These are phyloP conservation scores for Cucumis melo DNA, from an alignment of 306 rosid genomes.

Conservation along the genomic window DNA sequence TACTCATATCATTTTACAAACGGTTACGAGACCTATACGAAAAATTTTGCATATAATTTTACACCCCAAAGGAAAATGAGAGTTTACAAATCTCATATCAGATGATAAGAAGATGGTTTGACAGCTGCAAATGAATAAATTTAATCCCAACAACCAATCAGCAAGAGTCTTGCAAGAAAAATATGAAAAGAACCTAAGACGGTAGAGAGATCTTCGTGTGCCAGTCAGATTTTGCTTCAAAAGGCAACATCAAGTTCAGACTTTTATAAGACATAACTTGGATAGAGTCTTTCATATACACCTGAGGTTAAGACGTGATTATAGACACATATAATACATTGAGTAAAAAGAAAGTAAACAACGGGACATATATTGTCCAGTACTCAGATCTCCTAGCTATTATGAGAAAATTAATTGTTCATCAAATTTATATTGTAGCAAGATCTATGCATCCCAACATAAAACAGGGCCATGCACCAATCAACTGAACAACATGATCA, in stretches of 20 bases:
- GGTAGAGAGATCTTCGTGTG: not conserved
- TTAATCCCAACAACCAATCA: not conserved
- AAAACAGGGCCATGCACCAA: not conserved
- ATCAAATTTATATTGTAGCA: not conserved
- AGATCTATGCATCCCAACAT: not conserved
- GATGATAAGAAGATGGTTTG: not conserved
- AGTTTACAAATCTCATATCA: not conserved
- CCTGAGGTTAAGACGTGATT: not conserved
- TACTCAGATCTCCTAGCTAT: not conserved
- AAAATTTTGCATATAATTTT: not conserved
- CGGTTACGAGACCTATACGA: too few species aligned
- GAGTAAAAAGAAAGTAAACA: not conserved
- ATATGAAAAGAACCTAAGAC: not conserved
- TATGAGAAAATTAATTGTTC: not conserved
- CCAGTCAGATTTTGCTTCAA: not conserved
- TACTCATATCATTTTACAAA: not conserved
- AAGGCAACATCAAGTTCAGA: not conserved
- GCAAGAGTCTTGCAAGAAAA: not conserved
- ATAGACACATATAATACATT: not conserved
- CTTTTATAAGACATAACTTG: constrained; percentile 3
- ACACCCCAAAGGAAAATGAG: not conserved
- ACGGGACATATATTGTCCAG: not conserved
- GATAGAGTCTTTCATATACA: constrained; percentile 1
- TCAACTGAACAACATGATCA: not conserved
- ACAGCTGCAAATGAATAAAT: not conserved